A percentile compares a stretch with the other conserved stretches of the same genome.
phyloP scores from a whole-genome alignment of 1,284 basidiomycete genomes.

The Inonotus hispidus region DNA sequence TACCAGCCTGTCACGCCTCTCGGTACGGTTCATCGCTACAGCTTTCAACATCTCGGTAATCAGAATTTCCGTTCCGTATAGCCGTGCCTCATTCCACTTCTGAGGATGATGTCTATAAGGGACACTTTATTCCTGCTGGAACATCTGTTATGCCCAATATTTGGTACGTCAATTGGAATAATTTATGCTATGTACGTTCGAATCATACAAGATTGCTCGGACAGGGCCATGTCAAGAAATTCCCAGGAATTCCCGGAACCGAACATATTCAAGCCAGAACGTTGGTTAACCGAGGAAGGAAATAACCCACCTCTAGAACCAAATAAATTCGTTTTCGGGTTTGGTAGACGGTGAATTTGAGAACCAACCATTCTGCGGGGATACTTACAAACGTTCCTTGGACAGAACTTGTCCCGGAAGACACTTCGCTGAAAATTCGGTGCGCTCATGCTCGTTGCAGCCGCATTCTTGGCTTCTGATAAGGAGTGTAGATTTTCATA shows the following conservation, averaged over 20 bases:
- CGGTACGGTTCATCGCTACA: neutral
- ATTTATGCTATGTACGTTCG: neutral
- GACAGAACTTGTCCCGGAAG: conserved; percentile 15
- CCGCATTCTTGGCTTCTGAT: neutral
- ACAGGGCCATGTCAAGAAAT: conserved; percentile 11
- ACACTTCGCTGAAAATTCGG: conserved; percentile 11
- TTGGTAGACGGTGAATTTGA: conserved; percentile 10
- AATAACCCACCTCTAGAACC: conserved; percentile 3
- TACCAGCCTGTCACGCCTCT: conserved; percentile 17
- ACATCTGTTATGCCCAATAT: conserved; percentile 18
- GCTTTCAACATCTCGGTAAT: neutral
- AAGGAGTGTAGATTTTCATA: conserved; percentile 8
- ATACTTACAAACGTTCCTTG: neutral
- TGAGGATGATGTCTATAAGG: conserved; percentile 20
- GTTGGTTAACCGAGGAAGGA: conserved; percentile 6
- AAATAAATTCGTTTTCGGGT: conserved; percentile 10
- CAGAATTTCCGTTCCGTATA: neutral
- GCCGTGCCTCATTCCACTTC: conserved; percentile 14
- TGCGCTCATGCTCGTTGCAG: neutral
- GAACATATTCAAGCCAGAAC: conserved; percentile 15
- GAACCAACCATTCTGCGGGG: too few relatives aligned
- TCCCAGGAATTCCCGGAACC: conserved; percentile 9
- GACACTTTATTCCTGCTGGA: conserved; percentile 19
- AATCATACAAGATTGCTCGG: neutral
- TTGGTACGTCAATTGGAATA: conserved; percentile 5